A percentile compares a stretch with the other conserved stretches of the same genome.
Conservation (phyloP, 1,284 basidiomycete species). For the Ustilago shanxiensis region DNA sequence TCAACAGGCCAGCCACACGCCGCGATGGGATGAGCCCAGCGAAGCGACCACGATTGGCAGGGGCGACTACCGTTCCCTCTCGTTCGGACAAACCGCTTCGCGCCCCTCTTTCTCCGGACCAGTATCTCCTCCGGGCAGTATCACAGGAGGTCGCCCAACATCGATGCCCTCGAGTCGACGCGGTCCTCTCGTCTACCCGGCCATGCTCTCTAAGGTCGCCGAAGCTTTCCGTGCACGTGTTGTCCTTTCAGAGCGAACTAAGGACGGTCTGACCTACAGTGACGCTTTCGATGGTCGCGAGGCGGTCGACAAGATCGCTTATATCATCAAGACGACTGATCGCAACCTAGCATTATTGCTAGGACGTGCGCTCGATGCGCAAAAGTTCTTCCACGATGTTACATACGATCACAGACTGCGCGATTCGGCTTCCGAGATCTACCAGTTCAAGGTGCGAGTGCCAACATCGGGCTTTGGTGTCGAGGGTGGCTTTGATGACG, state of each 20-base stretch:
- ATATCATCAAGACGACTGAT: slow-evolving; percentile 98
- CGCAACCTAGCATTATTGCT: slow-evolving; percentile 93
- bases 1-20: slow-evolving; percentile 20
- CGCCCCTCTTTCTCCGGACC: slow-evolving; percentile 36
- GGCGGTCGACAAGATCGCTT: slow-evolving; percentile 94
- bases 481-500: slow-evolving; percentile 47
- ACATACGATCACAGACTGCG: slow-evolving; percentile 96
- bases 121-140: slow-evolving; percentile 48
- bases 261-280: slow-evolving; percentile 95
- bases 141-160: slow-evolving; percentile 17
- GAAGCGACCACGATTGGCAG: slow-evolving; percentile 36
- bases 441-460: slow-evolving; percentile 84
- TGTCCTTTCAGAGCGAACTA: slow-evolving; percentile 81
- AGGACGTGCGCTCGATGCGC: slow-evolving; percentile 93
- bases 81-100: slow-evolving; percentile 37
- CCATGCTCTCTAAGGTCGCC: slow-evolving; percentile 91
- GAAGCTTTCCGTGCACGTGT: slow-evolving; percentile 91
- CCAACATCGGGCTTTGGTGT: slow-evolving; percentile 74
- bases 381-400: slow-evolving; percentile 99
- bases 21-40: slow-evolving; percentile 34
- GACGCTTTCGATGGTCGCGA: slow-evolving; percentile 96
- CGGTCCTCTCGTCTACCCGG: slow-evolving; percentile 83
- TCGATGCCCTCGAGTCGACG: slow-evolving; percentile 28
- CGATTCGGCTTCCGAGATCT: slow-evolving; percentile 89
- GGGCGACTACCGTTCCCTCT: slow-evolving; percentile 51